Evolutionary conservation across 2,329 filamentous ascomycete species (phyloP).

Genomic region (Cladophialophora psammophila): DNA sequence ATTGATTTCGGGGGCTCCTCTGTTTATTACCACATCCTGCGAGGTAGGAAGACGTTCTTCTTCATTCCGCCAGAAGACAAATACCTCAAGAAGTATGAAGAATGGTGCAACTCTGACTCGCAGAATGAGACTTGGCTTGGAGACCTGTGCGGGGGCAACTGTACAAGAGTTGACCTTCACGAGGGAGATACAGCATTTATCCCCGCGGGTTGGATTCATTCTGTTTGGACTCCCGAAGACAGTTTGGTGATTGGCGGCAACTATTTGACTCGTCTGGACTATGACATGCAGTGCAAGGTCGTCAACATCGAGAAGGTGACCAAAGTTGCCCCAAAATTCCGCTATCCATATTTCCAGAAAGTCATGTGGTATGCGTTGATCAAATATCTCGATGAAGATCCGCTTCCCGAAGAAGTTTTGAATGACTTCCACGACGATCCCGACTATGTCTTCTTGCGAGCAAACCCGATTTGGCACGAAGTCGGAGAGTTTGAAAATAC

Average conservation of each 20-base stretch:
- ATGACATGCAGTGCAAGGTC: slow-evolving; percentile 71
- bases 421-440: slow-evolving; percentile 64
- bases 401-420: slow-evolving; percentile 64
- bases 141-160: slow-evolving; percentile 67
- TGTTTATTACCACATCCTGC: slow-evolving; percentile 74
- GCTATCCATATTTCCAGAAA: slow-evolving; percentile 73
- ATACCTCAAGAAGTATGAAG: slow-evolving; percentile 73
- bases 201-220: slow-evolving; percentile 75
- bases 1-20: slow-evolving; percentile 76
- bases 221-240: slow-evolving; percentile 73
- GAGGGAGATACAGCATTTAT: slow-evolving; percentile 75
- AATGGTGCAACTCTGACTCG: slow-evolving; percentile 72
- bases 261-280: slow-evolving; percentile 70
- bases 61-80: slow-evolving; percentile 74
- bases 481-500: slow-evolving; percentile 62
- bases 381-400: slow-evolving; percentile 69
- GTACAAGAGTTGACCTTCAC: slow-evolving; percentile 70
- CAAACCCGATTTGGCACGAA: slow-evolving; percentile 65
- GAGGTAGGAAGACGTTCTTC: slow-evolving; percentile 74
- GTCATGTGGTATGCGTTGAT: slow-evolving; percentile 72
- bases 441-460: slow-evolving; percentile 60
- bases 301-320: slow-evolving; percentile 72
- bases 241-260: slow-evolving; percentile 76
- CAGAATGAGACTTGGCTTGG: slow-evolving; percentile 72
- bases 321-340: slow-evolving; percentile 69